A percentile compares a stretch with the other conserved stretches of the same genome.
These are phyloP conservation scores for Caryopteris hybrid DNA, from an alignment of 305 asterid genomes.

Conservation along the genomic window DNA sequence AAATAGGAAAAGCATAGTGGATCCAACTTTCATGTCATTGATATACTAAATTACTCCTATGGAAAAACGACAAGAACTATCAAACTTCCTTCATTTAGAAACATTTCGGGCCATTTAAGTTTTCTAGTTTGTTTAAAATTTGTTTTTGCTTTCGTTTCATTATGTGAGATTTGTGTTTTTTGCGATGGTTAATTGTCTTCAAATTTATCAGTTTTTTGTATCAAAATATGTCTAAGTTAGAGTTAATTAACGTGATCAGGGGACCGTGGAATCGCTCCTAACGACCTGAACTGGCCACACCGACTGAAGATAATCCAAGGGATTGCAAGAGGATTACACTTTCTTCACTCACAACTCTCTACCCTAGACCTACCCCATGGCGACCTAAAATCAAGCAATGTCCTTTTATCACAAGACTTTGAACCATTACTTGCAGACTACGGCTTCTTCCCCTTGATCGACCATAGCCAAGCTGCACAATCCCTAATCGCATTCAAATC, in stretches of 20 bases:
- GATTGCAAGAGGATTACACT: constrained; percentile 51
- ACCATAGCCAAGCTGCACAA: constrained; percentile 31
- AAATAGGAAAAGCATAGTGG: no score
- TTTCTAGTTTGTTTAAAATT: no score
- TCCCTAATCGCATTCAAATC: constrained; percentile 50
- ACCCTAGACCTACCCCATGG: constrained; percentile 61
- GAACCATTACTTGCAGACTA: constrained; percentile 66
- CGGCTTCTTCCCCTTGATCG: constrained; percentile 47
- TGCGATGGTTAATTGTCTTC: background rate
- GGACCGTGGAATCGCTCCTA: constrained; percentile 37
- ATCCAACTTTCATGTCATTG: no score
- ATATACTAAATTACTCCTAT: no score
- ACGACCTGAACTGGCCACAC: constrained; percentile 52
- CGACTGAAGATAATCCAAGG: constrained; percentile 63
- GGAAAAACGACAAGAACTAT: no score
- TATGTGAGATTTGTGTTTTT: no score
- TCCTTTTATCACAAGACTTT: constrained; percentile 40
- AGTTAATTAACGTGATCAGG: constrained; percentile 26
- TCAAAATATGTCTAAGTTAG: background rate
- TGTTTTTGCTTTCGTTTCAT: no score
- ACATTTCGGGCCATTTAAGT: no score
- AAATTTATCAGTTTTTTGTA: background rate
- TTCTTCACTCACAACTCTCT: constrained; percentile 50
- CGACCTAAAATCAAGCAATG: constrained; percentile 69
- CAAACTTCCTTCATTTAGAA: no score